Evolutionary conservation across 108 stramenopile species (phyloP), one percentile per base, ranked within the genome.

Genomic region (Craspedostauros australis): DNA sequence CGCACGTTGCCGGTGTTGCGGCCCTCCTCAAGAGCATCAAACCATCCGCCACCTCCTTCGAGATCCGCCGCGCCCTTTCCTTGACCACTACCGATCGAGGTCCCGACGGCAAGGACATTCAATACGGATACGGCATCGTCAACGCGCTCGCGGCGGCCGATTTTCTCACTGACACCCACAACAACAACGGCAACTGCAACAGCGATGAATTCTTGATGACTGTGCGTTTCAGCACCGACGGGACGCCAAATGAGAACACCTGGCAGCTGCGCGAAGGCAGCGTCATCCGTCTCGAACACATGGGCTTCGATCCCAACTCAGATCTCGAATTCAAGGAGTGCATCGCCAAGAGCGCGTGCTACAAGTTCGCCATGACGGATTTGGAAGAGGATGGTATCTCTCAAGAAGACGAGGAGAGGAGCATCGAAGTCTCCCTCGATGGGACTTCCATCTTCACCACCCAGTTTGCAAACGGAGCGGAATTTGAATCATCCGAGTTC

Each of bases 1-100:
- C 84, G 18, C 84, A 86, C 34, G 84, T 90, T 7, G 70, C 84
- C 1, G 88, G 80, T 24, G 78, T 77, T 19, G 76, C 77, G 9
- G 88, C 88, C 0, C 59, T 80, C n/a, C 40, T 83, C 5, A 58
- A 57, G 68, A 50, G 58, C 8, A 55, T 57, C 37, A 66, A 58
- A 44, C 82, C 82, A 18, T 40, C 61, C 28, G 71, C 70, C 41
- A 64, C 65, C 39, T 68, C 62, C 37, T 16, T 46, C 30, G 66
- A 84, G 45, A 71, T 84, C 32, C 50, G 77, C 33, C 62, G 63
- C 33, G 82, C 71, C 0, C 28, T 77, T 21, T 9, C 32, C 24
- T 5, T 39, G 1, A 46, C 62, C 39, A 64, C 70, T 2, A 0
- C 11, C 16, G 53, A 63, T 29, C 19, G 34, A 14, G 53, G 53